These are phyloP conservation scores for Mucuna pruriens DNA, from an alignment of 306 rosid species.

Conservation along the genomic window DNA sequence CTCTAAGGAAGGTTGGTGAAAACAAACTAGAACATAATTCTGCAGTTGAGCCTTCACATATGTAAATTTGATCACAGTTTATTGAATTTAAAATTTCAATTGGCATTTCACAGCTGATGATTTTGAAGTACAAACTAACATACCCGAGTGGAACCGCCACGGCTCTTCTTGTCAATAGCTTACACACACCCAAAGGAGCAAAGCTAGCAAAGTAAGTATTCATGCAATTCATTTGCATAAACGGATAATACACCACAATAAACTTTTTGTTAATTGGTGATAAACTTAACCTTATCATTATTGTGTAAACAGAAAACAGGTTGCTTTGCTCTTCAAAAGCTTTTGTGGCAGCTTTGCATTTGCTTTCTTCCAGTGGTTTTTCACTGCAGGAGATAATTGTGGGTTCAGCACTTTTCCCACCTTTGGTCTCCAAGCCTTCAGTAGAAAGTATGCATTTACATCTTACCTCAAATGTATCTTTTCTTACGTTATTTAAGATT, in stretches of 20 bases:
- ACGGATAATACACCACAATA: not conserved
- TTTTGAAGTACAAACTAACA: conserved; percentile 70
- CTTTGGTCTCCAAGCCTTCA: conserved; percentile 69
- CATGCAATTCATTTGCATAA: not conserved
- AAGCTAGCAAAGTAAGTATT: conserved; percentile 66
- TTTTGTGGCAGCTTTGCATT: conserved; percentile 64
- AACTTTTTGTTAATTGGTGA: not conserved
- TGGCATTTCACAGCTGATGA: conserved; percentile 58
- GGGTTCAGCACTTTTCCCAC: conserved; percentile 75
- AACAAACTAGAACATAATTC: not conserved
- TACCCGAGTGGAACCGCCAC: conserved; percentile 95
- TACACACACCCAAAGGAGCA: conserved; percentile 88
- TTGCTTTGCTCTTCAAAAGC: conserved; percentile 61
- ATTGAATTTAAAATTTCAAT: not conserved
- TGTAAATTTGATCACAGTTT: not conserved
- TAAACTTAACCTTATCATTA: not conserved
- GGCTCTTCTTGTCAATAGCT: conserved; percentile 74
- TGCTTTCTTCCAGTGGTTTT: conserved; percentile 79
- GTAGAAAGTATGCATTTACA: conserved; percentile 38
- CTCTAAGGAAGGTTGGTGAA: conserved; percentile 66
- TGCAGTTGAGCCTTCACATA: not conserved
- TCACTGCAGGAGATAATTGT: conserved; percentile 61
- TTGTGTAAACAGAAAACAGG: conserved; percentile 64
- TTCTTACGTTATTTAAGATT: not conserved
- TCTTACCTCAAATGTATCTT: not conserved